Evolutionary conservation across 1,284 basidiomycete species (phyloP), one percentile per base, ranked within the genome.

Genomic region (Microbotryum saponariae): DNA sequence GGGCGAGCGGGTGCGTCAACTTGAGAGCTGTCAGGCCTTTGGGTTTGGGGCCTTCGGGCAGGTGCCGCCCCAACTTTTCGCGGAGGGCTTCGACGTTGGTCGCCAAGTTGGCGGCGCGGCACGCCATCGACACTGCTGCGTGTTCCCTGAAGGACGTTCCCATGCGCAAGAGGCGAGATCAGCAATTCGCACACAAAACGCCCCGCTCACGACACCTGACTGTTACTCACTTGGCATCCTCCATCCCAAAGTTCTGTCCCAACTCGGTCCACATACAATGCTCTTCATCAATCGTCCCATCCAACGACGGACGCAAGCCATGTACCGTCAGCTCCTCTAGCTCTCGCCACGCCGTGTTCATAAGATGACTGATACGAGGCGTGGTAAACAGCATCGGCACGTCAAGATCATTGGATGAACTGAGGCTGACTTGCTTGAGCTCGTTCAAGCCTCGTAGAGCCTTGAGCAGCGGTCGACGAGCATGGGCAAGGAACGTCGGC

Each of bases 311-410:
- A 16, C 48, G 46, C 9, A 66, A 37, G 23, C 27, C 49, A 10
- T 42, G 23, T 10, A 67, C 29, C 29, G 51, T 46, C 29, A 68
- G 51, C 1, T 31, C 27, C 27, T 66, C 54, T 18, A 66, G 59
- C n/a, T 64, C 58, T 21, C 37, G 53, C 62, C 58, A 63, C 10
- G 29, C 42, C 12, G 49, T 33, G 18, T 44, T 45, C 46, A 60
- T 27, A 3, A 65, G 56, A 33, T 54, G 20, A 56, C 53, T 50
- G 27, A 67, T 7, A 18, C 63, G 61, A 3, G 65, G 47, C 6
- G 60, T 61, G 0, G 67, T 68, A 44, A 70, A 44, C 12, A 63
- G 6, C 54, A 69, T 56, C 10, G 66, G 64, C 31, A 63, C 51
- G 2, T 27, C 31, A 21, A 47, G 54, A 12, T 56, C 54, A 7